Base-by-base conservation (phyloP, 257 asterid genomes). In the Penstemon eatonii region DNA sequence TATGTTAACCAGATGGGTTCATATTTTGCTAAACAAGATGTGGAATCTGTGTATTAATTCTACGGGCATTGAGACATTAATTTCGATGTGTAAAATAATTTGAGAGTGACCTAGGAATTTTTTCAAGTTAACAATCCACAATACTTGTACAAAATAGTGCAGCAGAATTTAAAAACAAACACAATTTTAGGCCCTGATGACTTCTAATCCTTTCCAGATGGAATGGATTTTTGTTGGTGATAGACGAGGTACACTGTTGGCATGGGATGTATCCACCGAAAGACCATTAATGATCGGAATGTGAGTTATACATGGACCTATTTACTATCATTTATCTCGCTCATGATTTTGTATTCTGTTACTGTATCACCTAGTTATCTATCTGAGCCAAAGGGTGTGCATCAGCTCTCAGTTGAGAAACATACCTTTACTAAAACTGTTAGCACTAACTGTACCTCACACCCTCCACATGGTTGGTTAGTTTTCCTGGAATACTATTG, bases 181-280 rank as follows among this genome's bases (percentile, higher is more conserved):
- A n/a, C n/a, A n/a, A n/a, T n/a, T n/a, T n/a, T n/a, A n/a, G n/a
- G n/a, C n/a, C n/a, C n/a, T n/a, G n/a, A n/a, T n/a, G n/a, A n/a
- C n/a, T n/a, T n/a, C n/a, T n/a, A n/a, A n/a, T n/a, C n/a, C n/a
- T n/a, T n/a, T n/a, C n/a, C n/a, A n/a, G n/a, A n/a, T 94, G 81
- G 99, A 94, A 84, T 91, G 96, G 99, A 84, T 94, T 80, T 94
- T 94, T 76, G 85, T 94, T 80, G 99, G 97, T 71, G 99, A 91
- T 81, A 87, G 99, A 78, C 87, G 97, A 33, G 99, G 99, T 64
- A 94, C 97, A 64, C 87, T 94, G 74, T 86, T 94, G 87, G 99
- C 97, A 57, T 94, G 99, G 99, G 99, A 94, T 83, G 96, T 94
- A 75, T 94, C 99, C 74, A 94, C 96, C 6, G 99, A 94, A 68